Evolutionary conservation across 768 basidiomycete genomes (phyloP), one percentile per base, ranked within the genome.

Genomic region (Lanmaoa rubissima): DNA sequence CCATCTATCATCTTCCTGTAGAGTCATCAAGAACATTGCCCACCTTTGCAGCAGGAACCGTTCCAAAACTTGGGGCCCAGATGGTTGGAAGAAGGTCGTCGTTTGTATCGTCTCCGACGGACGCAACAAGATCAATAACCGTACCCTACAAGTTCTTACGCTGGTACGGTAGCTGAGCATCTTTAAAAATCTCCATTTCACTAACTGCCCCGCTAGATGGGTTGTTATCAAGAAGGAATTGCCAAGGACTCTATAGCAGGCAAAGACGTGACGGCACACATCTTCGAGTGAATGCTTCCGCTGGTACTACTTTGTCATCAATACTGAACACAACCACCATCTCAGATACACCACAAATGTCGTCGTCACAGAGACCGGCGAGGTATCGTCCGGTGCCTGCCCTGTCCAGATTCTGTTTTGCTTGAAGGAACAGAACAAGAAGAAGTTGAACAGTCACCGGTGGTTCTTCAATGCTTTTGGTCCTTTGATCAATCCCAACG

Each of bases 381-480:
- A 95, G 70, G 87, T 94, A 13, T 84, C 86, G 0, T 77, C 80
- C 49, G 82, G 86, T n/a, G 74, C 81, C 1, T 91, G 89, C 65
- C 87, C 94, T 1, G 84, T 92, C 56, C 95, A 94, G 72, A 80
- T 92, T 63, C 76, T 98, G 45, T 94, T 94, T 76, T 94, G 92
- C 67, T 76, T 95, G 66, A 95, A 95, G 73, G 93, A 95, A 71
- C 90, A 92, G 76, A 97, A 95, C 80, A 94, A 94, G 80, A 95
- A 96, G 80, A 96, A 97, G 72, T 80, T 96, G 64, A 96, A 96
- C 77, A 90, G 88, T 64, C 94, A 97, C 67, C 83, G 94, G 19
- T 97, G 94, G 94, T 96, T 96, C 79, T 96, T 97, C 82, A 97
- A 97, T 66, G 94, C 92, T 0, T 91, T 96, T 61, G 90, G 91